These are phyloP conservation scores for Calocybe gangraenosa DNA, from an alignment of 768 basidiomycete species.

Conservation along the genomic window DNA sequence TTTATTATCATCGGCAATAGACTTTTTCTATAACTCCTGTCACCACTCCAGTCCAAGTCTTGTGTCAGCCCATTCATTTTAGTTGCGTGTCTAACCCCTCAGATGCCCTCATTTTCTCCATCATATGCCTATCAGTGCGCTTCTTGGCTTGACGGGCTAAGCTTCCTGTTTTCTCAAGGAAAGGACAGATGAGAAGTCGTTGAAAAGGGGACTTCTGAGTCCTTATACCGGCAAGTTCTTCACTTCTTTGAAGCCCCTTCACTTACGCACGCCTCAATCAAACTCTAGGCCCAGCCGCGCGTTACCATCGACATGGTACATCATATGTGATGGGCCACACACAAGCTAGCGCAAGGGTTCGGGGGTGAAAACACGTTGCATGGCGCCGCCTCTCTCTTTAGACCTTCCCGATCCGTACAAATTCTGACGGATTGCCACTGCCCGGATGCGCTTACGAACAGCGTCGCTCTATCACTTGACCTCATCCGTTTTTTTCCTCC, in stretches of 20 bases:
- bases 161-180: too few relatives aligned
- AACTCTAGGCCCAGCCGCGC: neutral
- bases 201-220: neutral
- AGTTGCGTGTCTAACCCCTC: too few relatives aligned
- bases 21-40: neutral
- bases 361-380: slow-evolving; percentile 4
- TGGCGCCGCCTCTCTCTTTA: slow-evolving; percentile 3
- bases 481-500: too few relatives aligned
- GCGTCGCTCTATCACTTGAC: neutral
- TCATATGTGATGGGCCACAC: neutral
- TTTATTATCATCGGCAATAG: neutral
- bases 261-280: neutral
- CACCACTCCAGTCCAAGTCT: neutral
- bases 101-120: too few relatives aligned
- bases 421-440: neutral
- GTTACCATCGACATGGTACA: neutral
- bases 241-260: neutral
- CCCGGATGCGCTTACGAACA: slow-evolving; percentile 1
- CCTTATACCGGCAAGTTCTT: neutral
- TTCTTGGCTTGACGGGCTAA: too few relatives aligned
- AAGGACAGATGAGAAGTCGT: too few relatives aligned
- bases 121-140: too few relatives aligned
- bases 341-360: neutral
- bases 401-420: neutral
- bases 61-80: neutral